These are phyloP conservation scores for Leishmania braziliensis DNA, from an alignment of 208 protist genomes.

Conservation along the genomic window DNA sequence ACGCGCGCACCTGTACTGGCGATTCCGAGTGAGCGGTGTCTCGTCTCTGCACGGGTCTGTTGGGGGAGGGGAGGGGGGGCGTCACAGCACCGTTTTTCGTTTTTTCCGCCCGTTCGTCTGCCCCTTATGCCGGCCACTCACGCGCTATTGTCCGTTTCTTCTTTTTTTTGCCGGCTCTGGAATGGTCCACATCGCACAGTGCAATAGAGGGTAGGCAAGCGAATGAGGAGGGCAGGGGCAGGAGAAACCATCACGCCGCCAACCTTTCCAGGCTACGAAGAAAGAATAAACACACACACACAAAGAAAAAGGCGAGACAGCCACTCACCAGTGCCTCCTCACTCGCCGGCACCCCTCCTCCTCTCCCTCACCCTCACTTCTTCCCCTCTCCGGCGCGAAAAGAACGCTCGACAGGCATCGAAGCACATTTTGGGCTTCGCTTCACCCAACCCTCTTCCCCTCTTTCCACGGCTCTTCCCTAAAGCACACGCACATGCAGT, in stretches of 20 bases:
- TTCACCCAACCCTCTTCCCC: not conserved
- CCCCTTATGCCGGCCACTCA: no score
- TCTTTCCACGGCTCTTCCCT: not conserved
- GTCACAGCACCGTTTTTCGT: not conserved
- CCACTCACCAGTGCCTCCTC: no score
- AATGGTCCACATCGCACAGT: not conserved
- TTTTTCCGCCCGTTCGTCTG: not conserved
- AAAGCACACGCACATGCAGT: not conserved
- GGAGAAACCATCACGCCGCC: not conserved
- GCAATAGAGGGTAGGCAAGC: not conserved
- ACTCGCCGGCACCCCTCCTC: no score
- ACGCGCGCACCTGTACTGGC: not conserved
- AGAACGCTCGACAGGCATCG: no score
- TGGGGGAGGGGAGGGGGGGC: not conserved
- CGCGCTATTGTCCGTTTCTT: not conserved
- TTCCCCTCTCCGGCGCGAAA: no score
- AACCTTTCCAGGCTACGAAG: not conserved
- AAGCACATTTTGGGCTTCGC: not conserved
- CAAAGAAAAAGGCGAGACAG: no score
- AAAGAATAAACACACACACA: not conserved
- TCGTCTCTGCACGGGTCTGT: not conserved
- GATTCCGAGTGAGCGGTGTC: not conserved
- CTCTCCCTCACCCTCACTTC: no score
- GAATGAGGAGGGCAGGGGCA: not conserved
- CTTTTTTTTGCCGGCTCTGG: not conserved